These are phyloP conservation scores for Backusella westeae DNA, from an alignment of 192 early-diverging fungal genomes.

Conservation along the genomic window DNA sequence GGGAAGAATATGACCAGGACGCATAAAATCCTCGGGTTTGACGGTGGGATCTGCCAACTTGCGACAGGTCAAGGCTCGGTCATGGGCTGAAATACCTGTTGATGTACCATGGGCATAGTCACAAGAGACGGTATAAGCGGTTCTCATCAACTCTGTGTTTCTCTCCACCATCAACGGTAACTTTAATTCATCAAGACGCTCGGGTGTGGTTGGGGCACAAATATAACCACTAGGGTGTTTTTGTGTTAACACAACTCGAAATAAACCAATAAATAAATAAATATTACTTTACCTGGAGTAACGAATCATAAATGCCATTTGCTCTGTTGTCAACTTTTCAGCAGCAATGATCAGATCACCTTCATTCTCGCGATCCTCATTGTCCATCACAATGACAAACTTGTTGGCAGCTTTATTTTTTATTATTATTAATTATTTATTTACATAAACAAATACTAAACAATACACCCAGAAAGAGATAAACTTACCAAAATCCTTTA, in stretches of 20 bases:
- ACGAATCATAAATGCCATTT: conserved; percentile 95
- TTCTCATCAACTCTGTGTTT: conserved; percentile 89
- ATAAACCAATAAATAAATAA: not conserved
- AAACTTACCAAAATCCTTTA: conserved; percentile 62
- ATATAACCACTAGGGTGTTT: conserved; percentile 73
- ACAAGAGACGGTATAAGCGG: conserved; percentile 94
- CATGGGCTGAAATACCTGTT: conserved; percentile 96
- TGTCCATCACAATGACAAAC: conserved; percentile 92
- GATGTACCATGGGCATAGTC: conserved; percentile 85
- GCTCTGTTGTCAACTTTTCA: conserved; percentile 88
- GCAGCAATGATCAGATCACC: conserved; percentile 98
- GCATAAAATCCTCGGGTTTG: conserved; percentile 70
- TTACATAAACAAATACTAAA: not conserved
- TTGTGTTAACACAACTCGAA: not conserved
- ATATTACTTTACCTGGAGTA: conserved; percentile 70
- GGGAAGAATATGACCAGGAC: conserved; percentile 96
- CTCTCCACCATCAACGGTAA: conserved; percentile 95
- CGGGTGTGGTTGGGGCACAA: conserved; percentile 80
- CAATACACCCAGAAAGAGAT: not conserved
- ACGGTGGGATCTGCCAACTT: conserved; percentile 73
- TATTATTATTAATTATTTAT: not conserved
- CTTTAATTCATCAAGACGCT: conserved; percentile 79
- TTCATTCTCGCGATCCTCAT: conserved; percentile 99
- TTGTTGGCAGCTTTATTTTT: conserved; percentile 62
- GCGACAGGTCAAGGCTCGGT: conserved; percentile 77